Conservation (phyloP, 257 asterid genomes). For the Plectranthus barbatus region DNA sequence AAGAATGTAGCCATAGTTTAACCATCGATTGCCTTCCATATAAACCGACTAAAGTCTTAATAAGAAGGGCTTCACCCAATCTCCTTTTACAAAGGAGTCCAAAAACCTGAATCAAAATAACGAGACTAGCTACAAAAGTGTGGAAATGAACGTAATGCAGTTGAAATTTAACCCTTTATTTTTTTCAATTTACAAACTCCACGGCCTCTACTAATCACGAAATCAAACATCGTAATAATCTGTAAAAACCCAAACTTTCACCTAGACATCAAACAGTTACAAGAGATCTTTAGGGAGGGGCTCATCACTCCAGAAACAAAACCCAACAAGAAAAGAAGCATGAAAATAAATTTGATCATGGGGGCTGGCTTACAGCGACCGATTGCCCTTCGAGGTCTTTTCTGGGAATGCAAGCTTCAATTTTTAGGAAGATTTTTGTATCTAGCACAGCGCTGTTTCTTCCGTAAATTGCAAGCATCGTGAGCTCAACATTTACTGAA, state of each 20-base stretch:
- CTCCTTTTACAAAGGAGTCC: neutral
- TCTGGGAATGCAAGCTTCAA: slow-evolving; percentile 20
- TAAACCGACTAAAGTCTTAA: neutral
- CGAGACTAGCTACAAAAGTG: neutral
- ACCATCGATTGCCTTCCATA: neutral
- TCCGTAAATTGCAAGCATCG: neutral
- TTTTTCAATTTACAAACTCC: neutral
- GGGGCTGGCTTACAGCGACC: slow-evolving; percentile 25
- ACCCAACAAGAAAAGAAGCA: neutral
- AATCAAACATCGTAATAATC: neutral
- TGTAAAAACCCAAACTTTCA: neutral
- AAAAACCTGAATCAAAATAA: neutral
- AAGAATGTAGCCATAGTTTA: neutral
- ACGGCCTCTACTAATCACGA: neutral
- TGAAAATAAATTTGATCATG: neutral
- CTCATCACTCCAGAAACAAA: neutral
- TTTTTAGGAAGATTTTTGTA: slow-evolving; percentile 4
- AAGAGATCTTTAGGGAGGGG: neutral
- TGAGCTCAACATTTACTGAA: neutral
- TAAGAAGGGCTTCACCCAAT: neutral
- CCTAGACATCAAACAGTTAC: neutral
- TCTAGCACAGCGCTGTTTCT: neutral
- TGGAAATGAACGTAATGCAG: neutral
- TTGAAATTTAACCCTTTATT: neutral
- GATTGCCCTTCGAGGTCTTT: slow-evolving; percentile 30